These are phyloP conservation scores for Earliella scabrosa DNA, from an alignment of 1,284 basidiomycete species.

Conservation along the genomic window DNA sequence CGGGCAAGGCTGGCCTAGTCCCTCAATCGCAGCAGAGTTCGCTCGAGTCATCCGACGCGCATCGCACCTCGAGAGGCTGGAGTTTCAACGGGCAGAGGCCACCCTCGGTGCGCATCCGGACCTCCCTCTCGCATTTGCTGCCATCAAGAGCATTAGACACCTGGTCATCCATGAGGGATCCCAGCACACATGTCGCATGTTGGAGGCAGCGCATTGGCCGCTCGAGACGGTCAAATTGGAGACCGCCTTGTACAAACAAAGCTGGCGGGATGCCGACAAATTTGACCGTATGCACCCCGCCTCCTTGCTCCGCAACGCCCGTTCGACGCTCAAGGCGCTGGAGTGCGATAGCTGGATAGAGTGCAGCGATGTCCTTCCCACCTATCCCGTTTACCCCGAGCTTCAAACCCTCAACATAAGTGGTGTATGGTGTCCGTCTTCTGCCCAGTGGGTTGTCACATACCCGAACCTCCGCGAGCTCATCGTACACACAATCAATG, in stretches of 20 bases:
- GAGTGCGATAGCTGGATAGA: constrained; percentile 2
- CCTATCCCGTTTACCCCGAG: constrained; percentile 8
- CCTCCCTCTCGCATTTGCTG: constrained; percentile 7
- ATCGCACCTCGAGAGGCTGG: constrained; percentile 1
- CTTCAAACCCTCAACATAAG: not conserved
- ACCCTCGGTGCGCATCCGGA: constrained; percentile 4
- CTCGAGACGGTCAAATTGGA: not conserved
- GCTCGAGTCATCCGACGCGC: constrained; percentile 7
- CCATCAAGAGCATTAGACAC: constrained; percentile 8
- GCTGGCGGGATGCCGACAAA: constrained; percentile 4
- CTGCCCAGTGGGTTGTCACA: constrained; percentile 4
- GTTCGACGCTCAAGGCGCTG: constrained; percentile 5
- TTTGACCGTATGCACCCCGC: constrained; percentile 10
- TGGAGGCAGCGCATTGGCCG: constrained; percentile 13
- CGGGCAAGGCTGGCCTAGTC: not conserved
- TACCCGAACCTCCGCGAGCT: constrained; percentile 4
- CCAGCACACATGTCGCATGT: constrained; percentile 10
- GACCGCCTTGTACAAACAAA: not conserved
- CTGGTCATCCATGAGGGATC: constrained; percentile 3
- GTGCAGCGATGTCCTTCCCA: not conserved
- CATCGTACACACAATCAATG: not conserved
- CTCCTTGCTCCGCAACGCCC: constrained; percentile 4
- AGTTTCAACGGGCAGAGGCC: constrained; percentile 3
- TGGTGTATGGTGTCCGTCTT: not conserved
- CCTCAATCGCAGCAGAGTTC: constrained; percentile 3